Evolutionary conservation across 352 stramenopile genomes (phyloP).

Genomic region (Phytophthora boehmeriae): DNA sequence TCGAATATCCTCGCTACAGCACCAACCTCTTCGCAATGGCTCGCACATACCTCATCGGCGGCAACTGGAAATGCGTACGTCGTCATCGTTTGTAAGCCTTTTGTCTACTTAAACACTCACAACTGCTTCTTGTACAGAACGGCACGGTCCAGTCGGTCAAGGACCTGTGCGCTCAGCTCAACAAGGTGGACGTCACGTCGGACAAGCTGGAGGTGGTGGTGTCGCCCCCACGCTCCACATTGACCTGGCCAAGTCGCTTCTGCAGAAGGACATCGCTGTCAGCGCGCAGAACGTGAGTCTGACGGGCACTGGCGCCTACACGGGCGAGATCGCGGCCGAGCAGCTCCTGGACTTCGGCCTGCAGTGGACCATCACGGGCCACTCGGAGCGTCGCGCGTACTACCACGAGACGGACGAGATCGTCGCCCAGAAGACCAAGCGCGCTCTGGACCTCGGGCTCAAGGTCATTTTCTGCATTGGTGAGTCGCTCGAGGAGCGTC

Average conservation of each 20-base stretch:
- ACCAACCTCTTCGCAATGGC: constrained; percentile 20
- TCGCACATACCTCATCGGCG: constrained; percentile 49
- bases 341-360: constrained; percentile 85
- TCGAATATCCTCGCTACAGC: constrained; percentile 16
- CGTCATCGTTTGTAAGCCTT: too few species aligned
- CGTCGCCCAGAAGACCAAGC: constrained; percentile 91
- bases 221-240: constrained; percentile 69
- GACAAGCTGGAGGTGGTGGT: constrained; percentile 80
- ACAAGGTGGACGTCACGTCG: constrained; percentile 67
- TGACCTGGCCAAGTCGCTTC: constrained; percentile 40
- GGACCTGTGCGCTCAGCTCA: constrained; percentile 86
- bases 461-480: constrained; percentile 96
- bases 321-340: constrained; percentile 89
- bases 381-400: constrained; percentile 88
- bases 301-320: constrained; percentile 92
- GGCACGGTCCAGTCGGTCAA: constrained; percentile 85
- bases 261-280: constrained; percentile 77
- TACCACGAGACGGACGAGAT: constrained; percentile 90
- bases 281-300: constrained; percentile 85
- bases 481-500: constrained; percentile 88
- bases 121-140: too few species aligned
- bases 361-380: constrained; percentile 76
- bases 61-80: constrained; percentile 50
- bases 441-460: constrained; percentile 82
- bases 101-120: too few species aligned